Base-by-base conservation (phyloP, 176 grass and related monocot species). In the Chloris gayana region DNA sequence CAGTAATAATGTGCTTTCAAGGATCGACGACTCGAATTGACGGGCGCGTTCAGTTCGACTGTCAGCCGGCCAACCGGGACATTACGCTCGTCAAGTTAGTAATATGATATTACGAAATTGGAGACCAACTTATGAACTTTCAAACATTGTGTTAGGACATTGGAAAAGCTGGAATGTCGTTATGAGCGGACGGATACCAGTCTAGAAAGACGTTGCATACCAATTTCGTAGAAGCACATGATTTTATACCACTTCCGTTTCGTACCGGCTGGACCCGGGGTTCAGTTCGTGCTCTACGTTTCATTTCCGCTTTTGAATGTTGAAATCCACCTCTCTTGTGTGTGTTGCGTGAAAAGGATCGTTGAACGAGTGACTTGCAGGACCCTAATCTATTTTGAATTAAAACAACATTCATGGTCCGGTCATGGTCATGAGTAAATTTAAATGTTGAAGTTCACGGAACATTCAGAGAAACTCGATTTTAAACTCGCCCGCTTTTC, bases 81-180 rank as follows among this genome's bases (percentile, higher is more conserved):
- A 5, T 60, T 80, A 86, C 66, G 57, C 54, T 72, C 73, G 67
- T 87, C 67, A 38, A 26, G 72, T 26, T 33, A 59, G 50, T 42
- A 37, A 34, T 74, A 74, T 51, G 22, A 32, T 5, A 50, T 7
- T 67, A 21, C n/a, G 6, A 8, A 51, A 34, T 13, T 30, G 4
- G 6, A 32, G 51, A 71, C 33, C 54, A 70, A 62, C 32, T 44
- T 73, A 15, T 72, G 49, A 53, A 7, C 6, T 27, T 41, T 66
- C 26, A 68, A 79, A 32, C 38, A 53, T 18, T 73, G 41, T 13
- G 7, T 73, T n/a, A 19, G 68, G 50, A 38, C 38, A 75, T 44
- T 7, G 14, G 14, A 7, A 54, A 24, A n/a, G 47, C 5, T 6
- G 22, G 51, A 30, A 31, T 58, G 53, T 12, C 4, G 19, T 37